phyloP scores from a whole-genome alignment of 768 basidiomycete genomes.

The Dentipellis sp. region DNA sequence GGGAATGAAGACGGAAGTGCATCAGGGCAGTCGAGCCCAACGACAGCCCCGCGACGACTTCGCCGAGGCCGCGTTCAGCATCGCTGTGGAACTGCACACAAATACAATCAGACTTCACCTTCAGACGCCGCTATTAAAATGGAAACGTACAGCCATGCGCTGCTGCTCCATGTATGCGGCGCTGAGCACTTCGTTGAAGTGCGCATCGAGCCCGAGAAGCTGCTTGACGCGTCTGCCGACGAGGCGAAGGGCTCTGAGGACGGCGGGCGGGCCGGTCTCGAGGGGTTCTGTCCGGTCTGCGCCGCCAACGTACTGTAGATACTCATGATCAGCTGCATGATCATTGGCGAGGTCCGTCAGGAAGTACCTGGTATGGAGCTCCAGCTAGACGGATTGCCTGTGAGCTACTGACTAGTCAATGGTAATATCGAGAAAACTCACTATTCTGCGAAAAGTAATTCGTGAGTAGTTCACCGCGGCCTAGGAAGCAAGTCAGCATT shows the following conservation, averaged over 20 bases:
- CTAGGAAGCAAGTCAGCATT: conserved; percentile 25
- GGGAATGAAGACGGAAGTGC: conserved; percentile 56
- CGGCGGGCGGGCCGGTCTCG: conserved; percentile 45
- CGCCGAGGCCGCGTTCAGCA: conserved; percentile 63
- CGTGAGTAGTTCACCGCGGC: conserved; percentile 59
- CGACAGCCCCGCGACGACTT: conserved; percentile 65
- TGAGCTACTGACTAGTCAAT: background rate
- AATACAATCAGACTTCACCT: background rate
- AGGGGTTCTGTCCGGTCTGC: conserved; percentile 66
- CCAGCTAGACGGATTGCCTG: conserved; percentile 41
- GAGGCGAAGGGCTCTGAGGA: conserved; percentile 44
- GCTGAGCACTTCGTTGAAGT: conserved; percentile 73
- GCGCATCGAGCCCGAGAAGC: conserved; percentile 29
- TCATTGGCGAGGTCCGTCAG: background rate
- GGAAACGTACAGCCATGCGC: conserved; percentile 59
- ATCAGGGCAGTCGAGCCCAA: conserved; percentile 71
- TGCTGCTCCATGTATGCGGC: conserved; percentile 83
- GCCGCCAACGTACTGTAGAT: conserved; percentile 65
- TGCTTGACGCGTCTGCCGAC: conserved; percentile 46
- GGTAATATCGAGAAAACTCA: conserved; percentile 25
- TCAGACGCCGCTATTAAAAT: background rate
- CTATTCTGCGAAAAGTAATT: conserved; percentile 85
- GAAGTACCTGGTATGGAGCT: conserved; percentile 63
- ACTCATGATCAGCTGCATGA: background rate
- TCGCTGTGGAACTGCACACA: conserved; percentile 66